Evolutionary conservation across 768 basidiomycete genomes (phyloP), one percentile per base, ranked within the genome.

Genomic region (Phallus indusiatus): DNA sequence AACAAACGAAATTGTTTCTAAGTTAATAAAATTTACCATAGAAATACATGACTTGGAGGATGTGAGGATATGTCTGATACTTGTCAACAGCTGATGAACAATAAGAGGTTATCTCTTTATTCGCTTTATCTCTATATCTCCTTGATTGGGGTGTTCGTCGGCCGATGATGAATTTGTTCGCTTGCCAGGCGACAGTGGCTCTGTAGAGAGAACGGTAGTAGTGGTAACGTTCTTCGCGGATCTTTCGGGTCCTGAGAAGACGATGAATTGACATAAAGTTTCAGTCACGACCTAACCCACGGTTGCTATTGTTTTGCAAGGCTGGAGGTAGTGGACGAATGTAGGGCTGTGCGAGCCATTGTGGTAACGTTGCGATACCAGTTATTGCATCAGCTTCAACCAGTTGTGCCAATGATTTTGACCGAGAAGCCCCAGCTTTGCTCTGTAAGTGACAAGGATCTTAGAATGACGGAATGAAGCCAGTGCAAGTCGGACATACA

Each of bases 311-410:
- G 22, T n/a, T 48, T 51, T 42, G 52, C 34, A 54, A 14, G 4
- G 54, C 46, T 5, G 64, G 57, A 2, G 67, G 68, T 5, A 66
- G 61, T 2, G 80, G 77, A 8, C 85, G 74, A 62, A 86, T 77
- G 64, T 86, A 83, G 1, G 88, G 88, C 67, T 91, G 88, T 12
- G 81, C 79, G 20, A 85, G 74, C 81, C 86, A 90, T 64, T 82
- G 78, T 0, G 87, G 88, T 6, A 89, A 70, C 0, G 75, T 62
- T 47, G 75, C 75, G 47, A 85, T 69, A 6, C 82, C 81, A 0
- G 79, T 81, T 50, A 62, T 66, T 3, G 73, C 67, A 24, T 85
- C 80, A 1, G 76, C 54, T 18, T 61, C 68, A 37, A 78, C 66
- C 21, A 81, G 61, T 35, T 75, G 75, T 54, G 74, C 71, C 16